Conservation (phyloP, 2,329 filamentous ascomycete species). For the Bimuria novae-zelandiae region DNA sequence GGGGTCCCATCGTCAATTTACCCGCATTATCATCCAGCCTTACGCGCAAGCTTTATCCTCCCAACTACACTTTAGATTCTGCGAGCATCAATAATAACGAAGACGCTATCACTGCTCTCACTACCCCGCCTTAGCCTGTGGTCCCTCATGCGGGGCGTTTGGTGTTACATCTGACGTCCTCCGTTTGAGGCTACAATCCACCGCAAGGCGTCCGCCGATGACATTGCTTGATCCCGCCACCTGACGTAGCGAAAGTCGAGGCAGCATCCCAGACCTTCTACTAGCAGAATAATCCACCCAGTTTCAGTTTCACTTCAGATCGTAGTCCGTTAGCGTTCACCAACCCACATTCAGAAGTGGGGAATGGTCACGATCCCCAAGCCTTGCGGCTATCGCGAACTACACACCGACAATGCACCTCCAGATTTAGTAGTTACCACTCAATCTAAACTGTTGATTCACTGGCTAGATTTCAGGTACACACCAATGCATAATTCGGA, state of each 20-base stretch:
- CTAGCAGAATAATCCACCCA: too few relatives aligned
- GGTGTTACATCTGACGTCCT: constrained; percentile 11
- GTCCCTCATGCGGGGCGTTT: constrained; percentile 9
- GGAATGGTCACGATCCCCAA: neutral
- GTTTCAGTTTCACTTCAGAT: neutral
- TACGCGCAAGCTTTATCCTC: constrained; percentile 8
- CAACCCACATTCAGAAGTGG: neutral
- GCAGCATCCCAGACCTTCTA: too few relatives aligned
- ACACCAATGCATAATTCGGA: too few relatives aligned
- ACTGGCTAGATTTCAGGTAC: neutral
- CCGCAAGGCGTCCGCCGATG: too few relatives aligned
- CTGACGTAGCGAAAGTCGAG: too few relatives aligned
- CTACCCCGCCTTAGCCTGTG: neutral
- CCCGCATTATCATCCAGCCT: constrained; percentile 13
- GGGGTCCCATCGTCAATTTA: constrained; percentile 11
- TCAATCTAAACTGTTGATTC: neutral
- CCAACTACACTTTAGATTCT: neutral
- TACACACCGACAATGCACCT: neutral
- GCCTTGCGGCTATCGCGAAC: neutral
- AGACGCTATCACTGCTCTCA: constrained; percentile 6
- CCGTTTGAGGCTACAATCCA: constrained; percentile 16
- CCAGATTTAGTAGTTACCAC: neutral
- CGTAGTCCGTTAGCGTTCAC: neutral
- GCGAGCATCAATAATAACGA: constrained; percentile 4
- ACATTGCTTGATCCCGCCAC: too few relatives aligned